These are phyloP conservation scores for Porphyra umbilicalis DNA, from an alignment of 31 red algal species.

Conservation along the genomic window DNA sequence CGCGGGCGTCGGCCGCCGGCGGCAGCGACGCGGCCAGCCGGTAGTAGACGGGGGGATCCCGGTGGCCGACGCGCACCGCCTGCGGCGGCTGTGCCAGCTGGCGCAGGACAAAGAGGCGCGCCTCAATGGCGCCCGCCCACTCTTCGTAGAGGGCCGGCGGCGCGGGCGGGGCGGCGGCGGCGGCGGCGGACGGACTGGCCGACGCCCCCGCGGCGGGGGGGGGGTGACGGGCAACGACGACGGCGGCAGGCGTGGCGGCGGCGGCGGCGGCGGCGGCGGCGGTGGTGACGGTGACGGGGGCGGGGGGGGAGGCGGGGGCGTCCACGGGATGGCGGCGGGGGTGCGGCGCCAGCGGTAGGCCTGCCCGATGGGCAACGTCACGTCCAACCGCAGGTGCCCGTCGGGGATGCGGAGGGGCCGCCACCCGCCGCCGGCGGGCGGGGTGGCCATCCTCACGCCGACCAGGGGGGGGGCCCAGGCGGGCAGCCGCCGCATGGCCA, in stretches of 20 bases:
- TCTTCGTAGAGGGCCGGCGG: background rate
- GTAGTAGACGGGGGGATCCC: conserved; percentile 25
- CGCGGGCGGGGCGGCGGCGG: background rate
- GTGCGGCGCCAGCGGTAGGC: conserved; percentile 50
- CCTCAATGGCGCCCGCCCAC: conserved; percentile 23
- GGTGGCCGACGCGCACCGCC: background rate
- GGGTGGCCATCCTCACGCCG: too few species aligned
- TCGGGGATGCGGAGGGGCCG: conserved; percentile 17
- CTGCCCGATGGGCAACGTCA: conserved; percentile 48
- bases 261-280: background rate
- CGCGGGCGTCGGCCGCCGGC: background rate
- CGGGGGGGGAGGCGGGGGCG: background rate
- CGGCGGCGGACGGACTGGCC: too few species aligned
- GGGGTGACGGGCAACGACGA: background rate
- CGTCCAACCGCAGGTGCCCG: conserved; percentile 24
- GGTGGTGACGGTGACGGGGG: background rate
- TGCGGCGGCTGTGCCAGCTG: conserved; percentile 20
- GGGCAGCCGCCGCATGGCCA: too few species aligned
- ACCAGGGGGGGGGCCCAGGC: too few species aligned
- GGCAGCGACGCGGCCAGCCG: conserved; percentile 3
- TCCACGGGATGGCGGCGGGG: conserved; percentile 1
- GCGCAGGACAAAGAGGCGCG: conserved; percentile 21
- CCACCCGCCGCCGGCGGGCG: conserved; percentile 1
- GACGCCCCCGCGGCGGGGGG: too few species aligned
- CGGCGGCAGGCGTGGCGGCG: background rate